Evolutionary conservation across 306 rosid genomes (phyloP).

Genomic region (Cicer arietinum): DNA sequence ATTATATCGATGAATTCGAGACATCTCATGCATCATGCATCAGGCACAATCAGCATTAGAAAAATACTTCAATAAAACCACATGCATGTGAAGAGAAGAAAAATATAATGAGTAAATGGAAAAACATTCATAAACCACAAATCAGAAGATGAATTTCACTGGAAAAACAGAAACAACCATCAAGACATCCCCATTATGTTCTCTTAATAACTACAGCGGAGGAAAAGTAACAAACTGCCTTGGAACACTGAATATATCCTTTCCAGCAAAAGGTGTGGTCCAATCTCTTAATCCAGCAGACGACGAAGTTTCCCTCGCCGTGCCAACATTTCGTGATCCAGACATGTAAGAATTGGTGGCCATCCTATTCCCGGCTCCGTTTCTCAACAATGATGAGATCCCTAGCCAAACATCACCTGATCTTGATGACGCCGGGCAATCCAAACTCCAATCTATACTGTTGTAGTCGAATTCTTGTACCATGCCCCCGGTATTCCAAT

Average conservation of each 20-base stretch:
- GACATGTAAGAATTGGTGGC: conserved; percentile 43
- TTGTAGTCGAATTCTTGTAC: conserved; percentile 67
- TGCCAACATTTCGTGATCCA: conserved; percentile 66
- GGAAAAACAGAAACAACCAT: conserved; percentile 43
- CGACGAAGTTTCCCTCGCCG: conserved; percentile 53
- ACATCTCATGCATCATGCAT: conserved; percentile 2
- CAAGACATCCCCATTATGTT: conserved; percentile 28
- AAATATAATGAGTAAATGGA: background rate
- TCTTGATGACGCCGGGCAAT: conserved; percentile 49
- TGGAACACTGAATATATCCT: conserved; percentile 78
- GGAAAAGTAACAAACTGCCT: conserved; percentile 89
- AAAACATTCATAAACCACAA: conserved; percentile 37
- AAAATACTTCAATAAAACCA: conserved; percentile 16
- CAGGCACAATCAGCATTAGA: background rate
- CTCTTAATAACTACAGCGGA: conserved; percentile 52
- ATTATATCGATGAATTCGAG: background rate
- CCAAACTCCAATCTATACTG: conserved; percentile 81
- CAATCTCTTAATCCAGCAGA: conserved; percentile 68
- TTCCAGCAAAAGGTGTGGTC: conserved; percentile 85
- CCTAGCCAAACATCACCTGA: conserved; percentile 63
- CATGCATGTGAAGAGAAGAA: conserved; percentile 13
- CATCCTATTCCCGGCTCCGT: conserved; percentile 36
- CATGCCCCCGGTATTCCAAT: conserved; percentile 67
- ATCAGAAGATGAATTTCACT: conserved; percentile 46
- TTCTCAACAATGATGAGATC: conserved; percentile 50